Evolutionary conservation across 2,329 filamentous ascomycete species (phyloP), one percentile per base, ranked within the genome.

Genomic region (Ophiostoma piceae): DNA sequence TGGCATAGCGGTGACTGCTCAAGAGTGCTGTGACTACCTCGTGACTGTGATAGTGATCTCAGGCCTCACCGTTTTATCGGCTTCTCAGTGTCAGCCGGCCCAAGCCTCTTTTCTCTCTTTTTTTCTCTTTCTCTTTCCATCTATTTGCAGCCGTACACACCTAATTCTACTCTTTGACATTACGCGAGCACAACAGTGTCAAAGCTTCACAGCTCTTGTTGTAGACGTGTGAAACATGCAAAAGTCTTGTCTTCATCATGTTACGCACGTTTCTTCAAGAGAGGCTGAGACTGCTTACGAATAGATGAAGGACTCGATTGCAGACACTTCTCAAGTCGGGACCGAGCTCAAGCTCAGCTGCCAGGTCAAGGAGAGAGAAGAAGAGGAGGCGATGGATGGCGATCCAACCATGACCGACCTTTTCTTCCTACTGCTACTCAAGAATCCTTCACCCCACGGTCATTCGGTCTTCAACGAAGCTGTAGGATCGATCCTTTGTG

Each of bases 11-110:
- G 43, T 47, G 43, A 47, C 43, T 41, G 39, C 8, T 41, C 8
- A 41, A 4, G 16, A n/a, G 6, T 57, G 22, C 1, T 26, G 51
- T 57, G 51, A 22, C n/a, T 57, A 11, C 54, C 39, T 41, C 8
- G 12, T 41, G 22, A 35, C n/a, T 57, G 57, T 62, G 57, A 62
- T 62, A 12, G 26, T 16, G 11, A 4, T 9, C 26, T 57, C 16
- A 26, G 57, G 57, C 57, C 57, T 62, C 26, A 62, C 57, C 57
- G 57, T 62, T 62, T 62, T 35, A 62, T 62, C 26, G 57, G 57
- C 57, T 62, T 62, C 14, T 16, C 57, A 29, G 4, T 62, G 3
- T 16, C 57, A 16, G 26, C 57, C 57, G 57, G 57, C 57, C 57
- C 26, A 12, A 16, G 57, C 57, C 57, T 62, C 26, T 35, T 14